These are phyloP conservation scores for Geosmithia flava DNA, from an alignment of 2,329 filamentous ascomycete genomes.

Conservation along the genomic window DNA sequence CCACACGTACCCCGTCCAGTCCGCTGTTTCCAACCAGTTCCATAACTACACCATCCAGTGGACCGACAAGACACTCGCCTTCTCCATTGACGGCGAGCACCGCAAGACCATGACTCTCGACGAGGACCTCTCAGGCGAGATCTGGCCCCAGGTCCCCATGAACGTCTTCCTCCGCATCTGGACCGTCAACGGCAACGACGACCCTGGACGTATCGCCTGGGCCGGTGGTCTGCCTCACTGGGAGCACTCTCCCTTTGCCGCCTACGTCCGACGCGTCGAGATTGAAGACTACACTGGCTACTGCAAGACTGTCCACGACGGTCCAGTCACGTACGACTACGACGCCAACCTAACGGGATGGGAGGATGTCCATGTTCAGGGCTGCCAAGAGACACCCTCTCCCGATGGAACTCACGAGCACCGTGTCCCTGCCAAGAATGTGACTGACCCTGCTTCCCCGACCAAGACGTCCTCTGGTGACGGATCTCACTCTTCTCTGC, in stretches of 20 bases:
- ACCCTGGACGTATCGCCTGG: slow-evolving; percentile 54
- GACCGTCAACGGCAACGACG: slow-evolving; percentile 32
- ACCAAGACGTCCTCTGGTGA: neutral
- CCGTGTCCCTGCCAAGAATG: neutral
- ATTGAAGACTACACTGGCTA: slow-evolving; percentile 16
- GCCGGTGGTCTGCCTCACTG: slow-evolving; percentile 41
- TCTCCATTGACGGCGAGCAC: slow-evolving; percentile 40
- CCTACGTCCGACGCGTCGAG: slow-evolving; percentile 12
- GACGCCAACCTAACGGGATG: slow-evolving; percentile 13
- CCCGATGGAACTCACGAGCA: neutral
- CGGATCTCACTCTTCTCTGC: neutral
- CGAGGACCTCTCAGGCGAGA: slow-evolving; percentile 30
- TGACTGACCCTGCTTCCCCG: neutral
- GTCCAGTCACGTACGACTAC: slow-evolving; percentile 14
- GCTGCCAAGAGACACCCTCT: slow-evolving; percentile 1
- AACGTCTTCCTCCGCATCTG: slow-evolving; percentile 50
- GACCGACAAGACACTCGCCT: slow-evolving; percentile 44
- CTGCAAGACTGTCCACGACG: slow-evolving; percentile 9
- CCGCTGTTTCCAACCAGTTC: slow-evolving; percentile 23
- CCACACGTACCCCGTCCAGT: slow-evolving; percentile 30
- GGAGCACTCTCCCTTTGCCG: slow-evolving; percentile 11
- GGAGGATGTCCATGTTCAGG: slow-evolving; percentile 14
- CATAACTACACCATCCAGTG: slow-evolving; percentile 61
- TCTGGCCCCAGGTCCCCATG: slow-evolving; percentile 60
- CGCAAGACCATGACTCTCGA: slow-evolving; percentile 23